Evolutionary conservation across 1,139 yeast species (phyloP), one percentile per base, ranked within the genome.

Genomic region (Candida neerlandica): DNA sequence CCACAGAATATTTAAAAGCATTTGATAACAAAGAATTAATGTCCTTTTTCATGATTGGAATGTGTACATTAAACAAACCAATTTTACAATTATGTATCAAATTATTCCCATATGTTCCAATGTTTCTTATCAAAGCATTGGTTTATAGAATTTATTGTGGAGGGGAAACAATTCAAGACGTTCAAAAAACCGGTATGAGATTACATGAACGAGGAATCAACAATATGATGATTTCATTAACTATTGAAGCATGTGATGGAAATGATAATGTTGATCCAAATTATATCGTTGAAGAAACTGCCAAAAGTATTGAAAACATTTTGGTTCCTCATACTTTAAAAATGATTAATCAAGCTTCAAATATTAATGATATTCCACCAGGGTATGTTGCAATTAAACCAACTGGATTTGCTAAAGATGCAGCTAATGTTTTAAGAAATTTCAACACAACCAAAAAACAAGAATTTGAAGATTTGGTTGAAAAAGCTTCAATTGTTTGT

Each of bases 361-460:
- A 74, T 51, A 79, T 89, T 61, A 86, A 87, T 66, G 75, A 78
- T 41, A 78, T 80, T 58, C 96, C 89, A 46, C 87, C 89, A 18
- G 91, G 92, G 38, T 87, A 87, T 64, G 87, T 90, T 53, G 99
- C 97, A 2, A 77, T 94, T 65, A 94, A 94, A 71, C 97, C 98
- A 46, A 89, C 97, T 18, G 98, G 97, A 1, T 79, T 92, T 59
- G 82, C 89, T 55, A 75, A 81, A 47, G 81, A 87, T 66, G 96
- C 97, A 1, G 88, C 88, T 15, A 78, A 81, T 33, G 86, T 87
- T n/a, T 77, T 92, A 60, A 74, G 77, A 54, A 77, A 89, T 70
- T 89, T 73, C 69, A 68, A 81, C 53, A 54, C 64, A 14, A 79
- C 73, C 47, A 61, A 70, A 12, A 57, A 62, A 37, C 65, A 66